Evolutionary conservation across 768 basidiomycete species (phyloP), one percentile per base, ranked within the genome.

Genomic region (Boletus rubroflammeus): DNA sequence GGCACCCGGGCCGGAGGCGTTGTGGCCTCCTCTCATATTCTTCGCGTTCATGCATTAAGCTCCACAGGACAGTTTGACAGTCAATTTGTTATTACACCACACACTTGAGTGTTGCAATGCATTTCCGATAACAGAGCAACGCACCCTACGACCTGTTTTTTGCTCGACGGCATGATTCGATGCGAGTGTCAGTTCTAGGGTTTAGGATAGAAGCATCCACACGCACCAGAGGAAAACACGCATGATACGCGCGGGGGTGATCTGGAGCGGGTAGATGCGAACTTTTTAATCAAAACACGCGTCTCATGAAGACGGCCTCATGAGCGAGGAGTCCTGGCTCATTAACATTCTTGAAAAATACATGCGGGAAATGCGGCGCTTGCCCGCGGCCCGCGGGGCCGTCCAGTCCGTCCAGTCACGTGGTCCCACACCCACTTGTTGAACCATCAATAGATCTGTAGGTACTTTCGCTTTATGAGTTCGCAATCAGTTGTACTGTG

Each of bases 401-500:
- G 17, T 38, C 36, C 36, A 34, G 32, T 15, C 35, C 17, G 35
- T 67, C 66, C 35, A 36, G 35, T 67, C 66, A 59, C 64, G 63
- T 65, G 62, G 3, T 44, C 50, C 26, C 46, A 41, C 25, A 51
- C n/a, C 43, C n/a, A 14, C n/a, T n/a, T n/a, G n/a, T n/a, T n/a
- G n/a, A 26, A 8, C 32, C 15, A 38, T 45, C 44, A 11, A 3
- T n/a, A 32, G 28, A 54, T 43, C 38, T 31, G 38, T 44, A 31
- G 35, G 17, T 23, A 29, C 44, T n/a, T 21, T 54, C 13, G 15
- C 46, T 54, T 50, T 29, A 79, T 79, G 78, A 76, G 60, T 60
- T 65, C 75, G 13, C 61, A 66, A 29, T 42, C 60, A 19, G 69
- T 69, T 17, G 67, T 83, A 45, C 55, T 70, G 50, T 92, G 90